These are phyloP conservation scores for Clavaria fumosa DNA, from an alignment of 768 basidiomycete species.

Conservation along the genomic window DNA sequence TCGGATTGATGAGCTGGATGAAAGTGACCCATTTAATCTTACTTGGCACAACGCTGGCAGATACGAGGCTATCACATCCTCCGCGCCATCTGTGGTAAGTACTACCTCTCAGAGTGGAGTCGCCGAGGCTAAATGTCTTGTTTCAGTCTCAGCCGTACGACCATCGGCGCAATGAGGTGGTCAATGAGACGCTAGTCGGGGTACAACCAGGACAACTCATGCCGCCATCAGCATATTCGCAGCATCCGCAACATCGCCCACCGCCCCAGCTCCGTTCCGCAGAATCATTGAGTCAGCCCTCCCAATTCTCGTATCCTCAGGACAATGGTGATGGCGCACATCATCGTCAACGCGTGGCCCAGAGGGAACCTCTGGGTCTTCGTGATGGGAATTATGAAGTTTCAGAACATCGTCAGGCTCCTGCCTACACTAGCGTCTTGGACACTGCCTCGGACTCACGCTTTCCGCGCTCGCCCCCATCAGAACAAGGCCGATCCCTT, in stretches of 20 bases:
- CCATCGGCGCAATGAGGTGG: not conserved
- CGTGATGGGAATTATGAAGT: too few species aligned
- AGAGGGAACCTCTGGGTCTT: too few species aligned
- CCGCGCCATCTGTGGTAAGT: not conserved
- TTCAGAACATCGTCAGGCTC: not conserved
- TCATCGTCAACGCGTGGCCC: too few species aligned
- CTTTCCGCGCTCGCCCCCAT: not conserved
- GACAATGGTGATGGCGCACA: too few species aligned
- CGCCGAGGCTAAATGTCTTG: not conserved
- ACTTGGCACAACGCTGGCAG: constrained; percentile 55
- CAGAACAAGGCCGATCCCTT: not conserved
- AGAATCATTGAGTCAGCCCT: too few species aligned
- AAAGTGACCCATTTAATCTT: constrained; percentile 51
- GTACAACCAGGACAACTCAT: not conserved
- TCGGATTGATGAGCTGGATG: constrained; percentile 65
- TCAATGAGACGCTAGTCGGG: not conserved
- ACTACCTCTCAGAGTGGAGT: not conserved
- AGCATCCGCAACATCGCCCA: not conserved
- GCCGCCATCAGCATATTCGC: not conserved
- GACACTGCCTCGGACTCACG: not conserved
- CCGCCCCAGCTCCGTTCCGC: too few species aligned
- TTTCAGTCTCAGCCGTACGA: not conserved
- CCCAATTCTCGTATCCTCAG: too few species aligned
- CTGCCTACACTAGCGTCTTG: not conserved
- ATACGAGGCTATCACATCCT: constrained; percentile 41